These are phyloP conservation scores for Backusella tuberculispora DNA, from an alignment of 192 early-diverging fungal genomes.

Conservation along the genomic window DNA sequence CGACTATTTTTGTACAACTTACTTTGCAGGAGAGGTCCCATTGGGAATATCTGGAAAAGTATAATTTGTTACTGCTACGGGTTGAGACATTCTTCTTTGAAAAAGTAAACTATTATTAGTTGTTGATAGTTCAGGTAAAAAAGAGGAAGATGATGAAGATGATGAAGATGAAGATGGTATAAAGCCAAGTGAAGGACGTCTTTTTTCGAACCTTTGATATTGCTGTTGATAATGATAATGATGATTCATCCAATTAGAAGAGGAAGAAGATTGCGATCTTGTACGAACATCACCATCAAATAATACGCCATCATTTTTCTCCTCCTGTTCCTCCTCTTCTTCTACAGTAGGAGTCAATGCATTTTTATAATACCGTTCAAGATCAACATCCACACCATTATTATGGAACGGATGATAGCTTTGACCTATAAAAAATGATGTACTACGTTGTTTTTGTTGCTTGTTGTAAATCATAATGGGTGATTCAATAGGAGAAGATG, in stretches of 20 bases:
- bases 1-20: constrained; percentile 9
- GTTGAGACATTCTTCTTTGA: constrained; percentile 20
- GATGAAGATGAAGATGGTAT: background rate
- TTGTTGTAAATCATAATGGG: background rate
- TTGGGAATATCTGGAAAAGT: constrained; percentile 22
- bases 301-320: background rate
- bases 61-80: background rate
- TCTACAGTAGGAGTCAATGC: constrained; percentile 20
- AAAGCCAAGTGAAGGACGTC: constrained; percentile 19
- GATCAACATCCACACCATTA: constrained; percentile 29
- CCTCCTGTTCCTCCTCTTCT: constrained; percentile 8
- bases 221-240: background rate
- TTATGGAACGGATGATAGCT: constrained; percentile 36
- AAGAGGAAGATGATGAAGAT: constrained; percentile 51
- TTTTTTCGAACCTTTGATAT: background rate
- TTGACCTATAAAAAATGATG: constrained; percentile 65
- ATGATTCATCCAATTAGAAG: background rate
- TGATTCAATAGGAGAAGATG: background rate
- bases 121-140: background rate
- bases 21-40: constrained; percentile 2
- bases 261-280: constrained; percentile 13
- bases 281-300: background rate
- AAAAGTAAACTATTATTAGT: background rate
- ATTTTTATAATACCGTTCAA: constrained; percentile 21
- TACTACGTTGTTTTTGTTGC: constrained; percentile 50